phyloP scores from a whole-genome alignment of 352 stramenopile species.

The Phytopythium kandeliae region DNA sequence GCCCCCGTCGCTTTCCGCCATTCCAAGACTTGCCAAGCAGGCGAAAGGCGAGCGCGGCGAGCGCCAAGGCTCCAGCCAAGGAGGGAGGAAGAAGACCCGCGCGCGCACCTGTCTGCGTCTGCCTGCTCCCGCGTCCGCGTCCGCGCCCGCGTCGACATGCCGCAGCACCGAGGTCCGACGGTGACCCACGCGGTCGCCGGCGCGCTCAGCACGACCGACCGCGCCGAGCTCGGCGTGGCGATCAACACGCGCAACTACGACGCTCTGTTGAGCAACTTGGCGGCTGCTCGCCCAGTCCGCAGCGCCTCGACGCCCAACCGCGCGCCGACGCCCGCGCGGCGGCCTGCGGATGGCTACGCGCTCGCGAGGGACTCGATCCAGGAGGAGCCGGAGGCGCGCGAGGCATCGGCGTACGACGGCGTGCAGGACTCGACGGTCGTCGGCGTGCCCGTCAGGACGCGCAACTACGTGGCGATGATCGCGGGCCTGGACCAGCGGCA shows the following conservation, averaged over 20 bases:
- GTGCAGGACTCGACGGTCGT: conserved; percentile 30
- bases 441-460: conserved; percentile 38
- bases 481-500: conserved; percentile 15
- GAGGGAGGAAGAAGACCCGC: too few species aligned
- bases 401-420: conserved; percentile 9
- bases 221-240: conserved; percentile 38
- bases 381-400: neutral
- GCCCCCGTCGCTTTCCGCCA: too few species aligned
- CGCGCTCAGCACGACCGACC: conserved; percentile 7
- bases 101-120: too few species aligned
- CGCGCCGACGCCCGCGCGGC: conserved; percentile 1
- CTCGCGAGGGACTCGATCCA: conserved; percentile 4
- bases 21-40: too few species aligned
- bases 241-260: conserved; percentile 64
- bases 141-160: too few species aligned
- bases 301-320: too few species aligned
- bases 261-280: conserved; percentile 38
- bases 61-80: too few species aligned
- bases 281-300: conserved; percentile 1
- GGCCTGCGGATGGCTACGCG: neutral
- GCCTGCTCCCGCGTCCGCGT: too few species aligned
- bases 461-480: conserved; percentile 47
- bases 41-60: too few species aligned
- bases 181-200: too few species aligned
- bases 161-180: too few species aligned